Evolutionary conservation across 371 early-diverging fungal genomes (phyloP).

Genomic region (Neoconidiobolus thromboides): DNA sequence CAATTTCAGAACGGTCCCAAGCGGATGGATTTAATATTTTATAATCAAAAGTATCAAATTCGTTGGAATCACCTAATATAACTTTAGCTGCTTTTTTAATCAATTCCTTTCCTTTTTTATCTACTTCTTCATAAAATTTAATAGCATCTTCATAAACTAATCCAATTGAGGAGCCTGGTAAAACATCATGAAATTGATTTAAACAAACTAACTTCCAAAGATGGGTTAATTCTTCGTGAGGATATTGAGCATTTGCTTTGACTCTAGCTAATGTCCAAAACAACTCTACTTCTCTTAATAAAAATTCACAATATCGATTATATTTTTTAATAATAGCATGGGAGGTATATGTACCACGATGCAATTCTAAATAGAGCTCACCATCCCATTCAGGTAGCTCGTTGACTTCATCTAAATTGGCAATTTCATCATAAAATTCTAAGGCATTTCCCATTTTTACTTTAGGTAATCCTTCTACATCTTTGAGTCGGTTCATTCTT

Average conservation of each 20-base stretch:
- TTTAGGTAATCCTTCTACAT: slow-evolving; percentile 53
- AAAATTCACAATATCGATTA: slow-evolving; percentile 68
- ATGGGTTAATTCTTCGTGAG: slow-evolving; percentile 42
- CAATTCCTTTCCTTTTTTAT: slow-evolving; percentile 12
- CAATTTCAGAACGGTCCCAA: slow-evolving; percentile 54
- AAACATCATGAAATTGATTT: slow-evolving; percentile 93
- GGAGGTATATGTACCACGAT: slow-evolving; percentile 91
- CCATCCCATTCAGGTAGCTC: slow-evolving; percentile 76
- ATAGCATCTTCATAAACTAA: slow-evolving; percentile 69
- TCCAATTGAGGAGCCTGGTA: slow-evolving; percentile 84
- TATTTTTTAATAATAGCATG: slow-evolving; percentile 68
- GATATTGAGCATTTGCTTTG: slow-evolving; percentile 24
- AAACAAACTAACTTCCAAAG: slow-evolving; percentile 85
- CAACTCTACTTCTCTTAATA: slow-evolving; percentile 71
- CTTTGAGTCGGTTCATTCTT: slow-evolving; percentile 47
- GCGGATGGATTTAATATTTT: slow-evolving; percentile 37
- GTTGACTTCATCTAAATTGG: slow-evolving; percentile 19
- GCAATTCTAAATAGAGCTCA: slow-evolving; percentile 90
- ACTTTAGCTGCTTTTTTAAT: slow-evolving; percentile 16
- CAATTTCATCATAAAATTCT: slow-evolving; percentile 55
- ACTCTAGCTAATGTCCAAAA: slow-evolving; percentile 24
- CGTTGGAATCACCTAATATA: background rate
- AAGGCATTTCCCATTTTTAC: slow-evolving; percentile 54
- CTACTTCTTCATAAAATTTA: slow-evolving; percentile 24
- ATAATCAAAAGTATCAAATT: slow-evolving; percentile 14